Evolutionary conservation across 2,329 filamentous ascomycete species (phyloP).

Genomic region (Aspergillus sergii): DNA sequence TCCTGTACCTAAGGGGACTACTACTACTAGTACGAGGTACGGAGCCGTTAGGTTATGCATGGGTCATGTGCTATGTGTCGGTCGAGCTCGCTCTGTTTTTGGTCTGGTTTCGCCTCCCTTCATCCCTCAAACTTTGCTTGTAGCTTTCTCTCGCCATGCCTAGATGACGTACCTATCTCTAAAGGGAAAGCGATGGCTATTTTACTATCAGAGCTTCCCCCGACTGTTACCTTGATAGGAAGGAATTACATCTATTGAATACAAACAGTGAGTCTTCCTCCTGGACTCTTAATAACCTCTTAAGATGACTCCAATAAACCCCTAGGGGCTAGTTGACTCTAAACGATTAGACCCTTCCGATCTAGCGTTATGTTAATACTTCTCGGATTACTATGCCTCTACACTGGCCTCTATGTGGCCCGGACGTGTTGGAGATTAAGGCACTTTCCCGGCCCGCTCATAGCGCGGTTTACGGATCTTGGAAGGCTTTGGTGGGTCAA

Average conservation of each 20-base stretch:
- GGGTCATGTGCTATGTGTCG: background rate
- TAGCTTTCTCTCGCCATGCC: no score
- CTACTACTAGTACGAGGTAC: no score
- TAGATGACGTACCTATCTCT: background rate
- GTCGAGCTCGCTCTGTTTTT: background rate
- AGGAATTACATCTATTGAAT: background rate
- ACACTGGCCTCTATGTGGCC: background rate
- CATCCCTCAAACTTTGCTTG: background rate
- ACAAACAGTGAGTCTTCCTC: background rate
- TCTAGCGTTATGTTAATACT: background rate
- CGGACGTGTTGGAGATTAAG: background rate
- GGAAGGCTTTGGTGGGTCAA: slow-evolving; percentile 4
- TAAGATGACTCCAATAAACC: background rate
- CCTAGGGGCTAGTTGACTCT: no score
- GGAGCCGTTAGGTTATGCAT: background rate
- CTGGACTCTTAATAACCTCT: background rate
- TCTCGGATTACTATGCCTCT: background rate
- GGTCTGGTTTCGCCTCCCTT: background rate
- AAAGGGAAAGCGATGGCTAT: background rate
- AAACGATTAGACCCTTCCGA: background rate
- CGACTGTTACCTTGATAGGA: background rate
- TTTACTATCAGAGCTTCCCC: background rate
- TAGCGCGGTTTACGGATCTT: slow-evolving; percentile 5
- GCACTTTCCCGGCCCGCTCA: slow-evolving; percentile 19
- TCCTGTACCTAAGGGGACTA: no score